Evolutionary conservation across 2,329 filamentous ascomycete genomes (phyloP).

Genomic region (Botryotinia globosa): DNA sequence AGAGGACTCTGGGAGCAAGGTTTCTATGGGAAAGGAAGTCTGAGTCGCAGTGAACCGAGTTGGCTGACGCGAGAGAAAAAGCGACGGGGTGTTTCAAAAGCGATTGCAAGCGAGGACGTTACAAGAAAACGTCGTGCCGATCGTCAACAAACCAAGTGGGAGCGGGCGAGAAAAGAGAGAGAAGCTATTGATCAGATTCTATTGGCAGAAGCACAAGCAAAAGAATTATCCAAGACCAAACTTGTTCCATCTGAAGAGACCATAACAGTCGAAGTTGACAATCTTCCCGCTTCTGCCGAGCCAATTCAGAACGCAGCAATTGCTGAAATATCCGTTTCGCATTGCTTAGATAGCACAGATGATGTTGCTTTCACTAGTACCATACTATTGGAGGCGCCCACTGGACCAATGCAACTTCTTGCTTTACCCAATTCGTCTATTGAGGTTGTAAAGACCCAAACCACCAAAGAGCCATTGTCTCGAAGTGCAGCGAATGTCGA

Average conservation of each 20-base stretch:
- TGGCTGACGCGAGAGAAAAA: constrained; percentile 85
- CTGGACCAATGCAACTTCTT: constrained; percentile 44
- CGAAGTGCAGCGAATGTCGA: background rate
- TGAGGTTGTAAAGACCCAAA: background rate
- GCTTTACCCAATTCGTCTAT: constrained; percentile 49
- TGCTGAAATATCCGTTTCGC: background rate
- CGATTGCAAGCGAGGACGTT: constrained; percentile 75
- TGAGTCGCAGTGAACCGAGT: constrained; percentile 91
- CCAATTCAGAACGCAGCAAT: background rate
- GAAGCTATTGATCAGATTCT: constrained; percentile 76
- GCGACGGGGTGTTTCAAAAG: constrained; percentile 60
- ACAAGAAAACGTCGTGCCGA: constrained; percentile 77
- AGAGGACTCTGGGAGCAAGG: constrained; percentile 91
- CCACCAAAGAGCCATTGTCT: background rate
- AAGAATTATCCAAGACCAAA: background rate
- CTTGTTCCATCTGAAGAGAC: background rate
- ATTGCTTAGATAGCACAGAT: background rate
- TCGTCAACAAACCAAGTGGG: constrained; percentile 81
- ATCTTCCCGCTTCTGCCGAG: background rate
- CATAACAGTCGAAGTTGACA: background rate
- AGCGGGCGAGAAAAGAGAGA: constrained; percentile 82
- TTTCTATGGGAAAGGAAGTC: constrained; percentile 91
- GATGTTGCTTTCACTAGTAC: background rate
- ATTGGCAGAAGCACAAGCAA: constrained; percentile 47
- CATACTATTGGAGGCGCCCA: constrained; percentile 22